Evolutionary conservation across 2,329 filamentous ascomycete genomes (phyloP).

Genomic region (Salinomyces thailandicus): DNA sequence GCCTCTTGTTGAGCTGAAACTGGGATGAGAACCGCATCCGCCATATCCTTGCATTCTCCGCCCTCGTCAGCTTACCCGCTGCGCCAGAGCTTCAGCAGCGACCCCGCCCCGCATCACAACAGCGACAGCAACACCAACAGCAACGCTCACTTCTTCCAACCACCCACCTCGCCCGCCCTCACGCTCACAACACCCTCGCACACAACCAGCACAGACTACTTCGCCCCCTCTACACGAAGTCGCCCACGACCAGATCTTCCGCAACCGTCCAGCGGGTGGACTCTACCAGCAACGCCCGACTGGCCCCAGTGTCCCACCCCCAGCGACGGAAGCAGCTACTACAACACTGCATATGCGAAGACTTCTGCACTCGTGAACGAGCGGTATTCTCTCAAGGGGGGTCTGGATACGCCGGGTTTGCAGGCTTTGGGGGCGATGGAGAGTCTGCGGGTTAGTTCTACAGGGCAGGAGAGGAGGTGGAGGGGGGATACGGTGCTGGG

Average conservation of each 20-base stretch:
- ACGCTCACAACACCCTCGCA: slow-evolving; percentile 19
- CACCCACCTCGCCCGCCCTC: slow-evolving; percentile 31
- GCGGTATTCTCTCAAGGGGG: slow-evolving; percentile 40
- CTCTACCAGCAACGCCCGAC: slow-evolving; percentile 7
- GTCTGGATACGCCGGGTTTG: slow-evolving; percentile 38
- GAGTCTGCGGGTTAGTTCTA: slow-evolving; percentile 11
- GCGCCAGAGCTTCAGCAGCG: background rate
- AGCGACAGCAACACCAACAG: slow-evolving; percentile 1
- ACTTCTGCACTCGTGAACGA: slow-evolving; percentile 41
- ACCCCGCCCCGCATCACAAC: background rate
- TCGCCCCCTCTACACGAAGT: slow-evolving; percentile 21
- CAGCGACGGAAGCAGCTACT: slow-evolving; percentile 14
- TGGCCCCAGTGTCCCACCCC: slow-evolving; percentile 16
- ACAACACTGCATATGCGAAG: slow-evolving; percentile 15
- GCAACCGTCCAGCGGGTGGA: slow-evolving; percentile 3
- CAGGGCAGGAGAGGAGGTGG: slow-evolving; percentile 13
- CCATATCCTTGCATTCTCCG: background rate
- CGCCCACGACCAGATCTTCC: slow-evolving; percentile 22
- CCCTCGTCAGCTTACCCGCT: background rate
- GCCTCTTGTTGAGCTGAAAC: background rate
- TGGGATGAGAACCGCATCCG: background rate
- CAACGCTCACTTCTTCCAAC: slow-evolving; percentile 31
- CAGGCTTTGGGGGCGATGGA: slow-evolving; percentile 29
- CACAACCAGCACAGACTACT: slow-evolving; percentile 19
- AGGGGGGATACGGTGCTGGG: slow-evolving; percentile 9